These are phyloP conservation scores for Tolypocladium tundrense DNA, from an alignment of 2,329 filamentous ascomycete genomes.

Conservation along the genomic window DNA sequence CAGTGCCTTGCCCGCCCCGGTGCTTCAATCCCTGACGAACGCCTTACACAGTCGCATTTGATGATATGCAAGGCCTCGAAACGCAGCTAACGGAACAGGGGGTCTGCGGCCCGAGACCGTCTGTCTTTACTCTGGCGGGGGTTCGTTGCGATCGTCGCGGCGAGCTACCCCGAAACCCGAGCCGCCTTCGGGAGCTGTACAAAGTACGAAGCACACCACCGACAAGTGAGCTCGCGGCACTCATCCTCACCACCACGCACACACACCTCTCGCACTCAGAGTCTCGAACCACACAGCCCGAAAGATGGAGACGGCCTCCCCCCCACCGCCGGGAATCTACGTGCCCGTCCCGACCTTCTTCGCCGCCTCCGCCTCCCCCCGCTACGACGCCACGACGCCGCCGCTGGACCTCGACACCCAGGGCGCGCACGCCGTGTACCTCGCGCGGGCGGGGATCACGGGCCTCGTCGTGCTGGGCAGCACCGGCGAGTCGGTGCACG, in stretches of 20 bases:
- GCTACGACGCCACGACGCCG: conserved; percentile 33
- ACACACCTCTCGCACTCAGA: neutral
- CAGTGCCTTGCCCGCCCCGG: neutral
- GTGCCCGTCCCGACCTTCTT: conserved; percentile 58
- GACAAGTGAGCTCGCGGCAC: neutral
- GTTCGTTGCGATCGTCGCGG: neutral
- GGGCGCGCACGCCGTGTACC: conserved; percentile 45
- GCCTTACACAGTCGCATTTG: neutral
- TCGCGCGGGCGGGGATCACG: conserved; percentile 48
- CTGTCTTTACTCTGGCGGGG: neutral
- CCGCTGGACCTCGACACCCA: conserved; percentile 49
- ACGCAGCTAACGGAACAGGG: neutral
- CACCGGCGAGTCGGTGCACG: conserved; percentile 54
- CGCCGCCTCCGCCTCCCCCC: conserved; percentile 27
- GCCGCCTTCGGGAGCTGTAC: neutral
- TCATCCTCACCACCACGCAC: neutral
- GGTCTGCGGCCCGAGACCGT: neutral
- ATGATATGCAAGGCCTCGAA: neutral
- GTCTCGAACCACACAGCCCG: neutral
- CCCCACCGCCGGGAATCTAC: conserved; percentile 45
- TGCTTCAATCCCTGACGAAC: neutral
- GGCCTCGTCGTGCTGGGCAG: conserved; percentile 54
- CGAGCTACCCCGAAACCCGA: conserved; percentile 5
- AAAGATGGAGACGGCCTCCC: conserved; percentile 12
- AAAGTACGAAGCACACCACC: neutral